These are phyloP conservation scores for Debaryomyces psychrophilus DNA, from an alignment of 1,139 yeast genomes.

Conservation along the genomic window DNA sequence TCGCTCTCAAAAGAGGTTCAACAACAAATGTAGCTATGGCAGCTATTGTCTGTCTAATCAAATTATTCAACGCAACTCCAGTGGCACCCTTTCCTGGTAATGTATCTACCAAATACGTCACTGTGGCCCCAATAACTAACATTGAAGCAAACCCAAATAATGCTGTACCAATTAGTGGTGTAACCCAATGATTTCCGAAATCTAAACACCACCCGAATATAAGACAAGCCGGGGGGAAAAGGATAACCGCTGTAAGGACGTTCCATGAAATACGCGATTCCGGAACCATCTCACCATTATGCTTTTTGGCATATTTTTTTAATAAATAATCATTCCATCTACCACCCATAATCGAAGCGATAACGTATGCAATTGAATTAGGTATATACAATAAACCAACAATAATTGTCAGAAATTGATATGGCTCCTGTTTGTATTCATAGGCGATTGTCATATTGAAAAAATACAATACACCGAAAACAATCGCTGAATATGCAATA, in stretches of 20 bases:
- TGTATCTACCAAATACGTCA: constrained; percentile 81
- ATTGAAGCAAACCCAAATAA: constrained; percentile 81
- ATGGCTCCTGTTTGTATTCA: constrained; percentile 65
- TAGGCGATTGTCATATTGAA: constrained; percentile 75
- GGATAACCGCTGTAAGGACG: constrained; percentile 61
- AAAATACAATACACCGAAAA: constrained; percentile 71
- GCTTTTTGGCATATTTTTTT: constrained; percentile 52
- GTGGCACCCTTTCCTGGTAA: constrained; percentile 89
- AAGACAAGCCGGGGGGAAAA: constrained; percentile 67
- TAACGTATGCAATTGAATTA: constrained; percentile 73
- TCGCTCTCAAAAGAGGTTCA: constrained; percentile 63
- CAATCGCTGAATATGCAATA: constrained; percentile 63
- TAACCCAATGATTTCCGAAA: constrained; percentile 68
- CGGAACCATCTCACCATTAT: constrained; percentile 69
- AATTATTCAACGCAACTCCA: constrained; percentile 81
- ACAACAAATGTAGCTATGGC: constrained; percentile 76
- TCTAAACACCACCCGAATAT: constrained; percentile 85
- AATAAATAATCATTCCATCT: constrained; percentile 73
- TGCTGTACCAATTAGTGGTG: constrained; percentile 78
- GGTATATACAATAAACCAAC: constrained; percentile 83
- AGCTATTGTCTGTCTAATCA: constrained; percentile 72
- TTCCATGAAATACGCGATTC: constrained; percentile 83
- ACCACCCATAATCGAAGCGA: constrained; percentile 79
- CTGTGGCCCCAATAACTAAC: constrained; percentile 81
- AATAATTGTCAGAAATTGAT: constrained; percentile 64